Evolutionary conservation across 2,329 filamentous ascomycete genomes (phyloP).

Genomic region (Epicoccum nigrum): DNA sequence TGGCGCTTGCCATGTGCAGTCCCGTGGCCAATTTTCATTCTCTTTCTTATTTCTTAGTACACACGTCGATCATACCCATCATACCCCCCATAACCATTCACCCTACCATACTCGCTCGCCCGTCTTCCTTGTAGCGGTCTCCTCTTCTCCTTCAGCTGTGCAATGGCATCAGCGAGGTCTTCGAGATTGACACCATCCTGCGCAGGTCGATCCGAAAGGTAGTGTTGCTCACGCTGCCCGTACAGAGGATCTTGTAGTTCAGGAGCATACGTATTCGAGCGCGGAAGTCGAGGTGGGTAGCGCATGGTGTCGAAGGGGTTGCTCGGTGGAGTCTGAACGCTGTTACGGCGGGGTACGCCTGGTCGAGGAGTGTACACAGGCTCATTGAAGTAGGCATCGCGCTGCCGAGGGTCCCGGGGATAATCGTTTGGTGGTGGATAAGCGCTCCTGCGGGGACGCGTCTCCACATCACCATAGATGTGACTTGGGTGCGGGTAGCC

Average conservation of each 20-base stretch:
- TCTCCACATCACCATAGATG: constrained; percentile 16
- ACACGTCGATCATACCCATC: constrained; percentile 3
- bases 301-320: constrained; percentile 15
- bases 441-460: neutral
- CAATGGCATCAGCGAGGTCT: constrained; percentile 3
- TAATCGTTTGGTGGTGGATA: constrained; percentile 19
- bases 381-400: constrained; percentile 16
- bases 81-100: constrained; percentile 3
- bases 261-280: constrained; percentile 12
- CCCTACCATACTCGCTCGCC: constrained; percentile 5
- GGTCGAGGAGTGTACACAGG: constrained; percentile 8
- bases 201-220: neutral
- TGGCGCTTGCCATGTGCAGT: too few species aligned
- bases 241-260: constrained; percentile 10
- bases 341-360: constrained; percentile 19
- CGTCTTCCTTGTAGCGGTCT: constrained; percentile 5
- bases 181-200: neutral
- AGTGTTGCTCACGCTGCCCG: neutral
- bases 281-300: constrained; percentile 16
- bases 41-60: neutral
- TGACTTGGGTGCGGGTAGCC: constrained; percentile 15
- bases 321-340: constrained; percentile 3
- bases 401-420: constrained; percentile 5
- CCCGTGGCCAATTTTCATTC: too few species aligned
- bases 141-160: constrained; percentile 6